Evolutionary conservation across 2,329 filamentous ascomycete species (phyloP), one percentile per base, ranked within the genome.

Genomic region (Myriosclerotinia curreyana): DNA sequence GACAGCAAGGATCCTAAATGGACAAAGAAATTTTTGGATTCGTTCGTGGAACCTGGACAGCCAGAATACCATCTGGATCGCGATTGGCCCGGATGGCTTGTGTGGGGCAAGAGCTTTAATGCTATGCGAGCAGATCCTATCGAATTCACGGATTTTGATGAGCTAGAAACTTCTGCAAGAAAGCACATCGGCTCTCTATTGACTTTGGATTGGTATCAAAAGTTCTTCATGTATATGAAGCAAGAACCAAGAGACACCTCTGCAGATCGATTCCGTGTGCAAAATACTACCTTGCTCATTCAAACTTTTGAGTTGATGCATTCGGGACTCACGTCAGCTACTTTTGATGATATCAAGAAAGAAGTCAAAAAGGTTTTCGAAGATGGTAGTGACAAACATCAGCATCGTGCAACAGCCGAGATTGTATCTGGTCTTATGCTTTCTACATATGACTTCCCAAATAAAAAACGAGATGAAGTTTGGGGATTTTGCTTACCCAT

Each of bases 301-400:
- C 91, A 96, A 73, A 86, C 92, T 0, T 96, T 99, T 71, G 92
- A 97, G 70, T 81, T 99, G 36, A 89, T 97, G 79, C 86, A 96
- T 70, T 87, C 90, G 71, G 91, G 87, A 1, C 79, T 91, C 60
- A 92, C 95, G 0, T 80, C 81, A 17, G 89, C 89, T 31, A 96
- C 86, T 0, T 91, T 97, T 71, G 87, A 94, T 7, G 95, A 99
- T 63, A 87, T 99, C 75, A 89, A 94, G 73, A 88, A 93, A 70
- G 81, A 97, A 66, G 86, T 90, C 6, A 80, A 84, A 65, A 84
- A 86, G 2, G 86, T 96, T 0, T 98, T 92, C 72, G 94, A 88
- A 17, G 94, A 99, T 75, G 95, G 96, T 12, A 95, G 88, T 71
- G 95, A 99, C 75, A 97, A 97, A 77, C 95, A 99, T 75, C 94